Conservation (phyloP, 164 flowering plant species). For the Chimonanthus praecox region DNA sequence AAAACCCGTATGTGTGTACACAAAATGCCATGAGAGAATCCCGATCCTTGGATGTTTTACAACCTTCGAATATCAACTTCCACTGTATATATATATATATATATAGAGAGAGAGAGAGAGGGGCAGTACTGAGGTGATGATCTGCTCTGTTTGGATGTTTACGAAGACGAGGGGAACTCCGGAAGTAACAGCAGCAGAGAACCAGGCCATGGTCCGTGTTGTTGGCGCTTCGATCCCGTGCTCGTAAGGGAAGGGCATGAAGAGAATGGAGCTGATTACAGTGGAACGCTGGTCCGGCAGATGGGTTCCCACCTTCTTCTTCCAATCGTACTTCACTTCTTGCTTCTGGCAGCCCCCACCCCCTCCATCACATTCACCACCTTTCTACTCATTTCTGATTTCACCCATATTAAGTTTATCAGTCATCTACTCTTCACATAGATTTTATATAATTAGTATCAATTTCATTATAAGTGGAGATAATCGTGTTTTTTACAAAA, state of each 20-base stretch:
- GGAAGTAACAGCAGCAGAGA: constrained; percentile 51
- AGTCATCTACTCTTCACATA: no score
- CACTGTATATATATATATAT: not conserved
- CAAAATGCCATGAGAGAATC: no score
- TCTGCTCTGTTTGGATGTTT: constrained; percentile 58
- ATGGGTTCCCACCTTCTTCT: constrained; percentile 31
- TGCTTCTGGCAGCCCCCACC: constrained; percentile 25
- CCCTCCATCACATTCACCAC: constrained; percentile 27
- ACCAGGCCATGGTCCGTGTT: constrained; percentile 59
- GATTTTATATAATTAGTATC: no score
- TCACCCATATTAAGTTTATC: no score
- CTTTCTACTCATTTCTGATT: constrained; percentile 55
- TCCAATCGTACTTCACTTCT: constrained; percentile 52
- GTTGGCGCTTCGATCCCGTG: constrained; percentile 26
- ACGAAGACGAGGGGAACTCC: constrained; percentile 55
- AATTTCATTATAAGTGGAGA: no score
- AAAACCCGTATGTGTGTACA: no score
- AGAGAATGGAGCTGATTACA: constrained; percentile 46
- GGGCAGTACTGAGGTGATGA: constrained; percentile 25
- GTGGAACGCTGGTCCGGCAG: constrained; percentile 37
- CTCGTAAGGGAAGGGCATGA: constrained; percentile 40
- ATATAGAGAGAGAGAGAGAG: not conserved
- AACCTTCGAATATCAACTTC: no score
- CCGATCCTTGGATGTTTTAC: no score
- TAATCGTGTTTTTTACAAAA: not conserved